Conservation (phyloP, 2,329 filamentous ascomycete genomes). For the Trichoderma pleuroti region DNA sequence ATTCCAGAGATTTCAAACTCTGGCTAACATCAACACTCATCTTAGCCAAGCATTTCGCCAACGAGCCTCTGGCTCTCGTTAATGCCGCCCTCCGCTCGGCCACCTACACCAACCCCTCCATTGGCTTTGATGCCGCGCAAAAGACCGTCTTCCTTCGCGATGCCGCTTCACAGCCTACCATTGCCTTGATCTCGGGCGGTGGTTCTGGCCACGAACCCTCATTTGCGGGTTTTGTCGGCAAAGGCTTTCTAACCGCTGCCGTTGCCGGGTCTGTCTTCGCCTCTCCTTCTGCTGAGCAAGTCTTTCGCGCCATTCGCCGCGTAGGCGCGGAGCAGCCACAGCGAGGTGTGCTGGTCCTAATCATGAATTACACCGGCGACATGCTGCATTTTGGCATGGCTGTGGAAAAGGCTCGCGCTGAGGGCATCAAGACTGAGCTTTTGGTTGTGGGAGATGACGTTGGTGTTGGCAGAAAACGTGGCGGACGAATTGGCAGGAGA, state of each 20-base stretch:
- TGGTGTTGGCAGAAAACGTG: slow-evolving; percentile 61
- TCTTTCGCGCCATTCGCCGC: slow-evolving; percentile 60
- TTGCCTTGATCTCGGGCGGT: slow-evolving; percentile 51
- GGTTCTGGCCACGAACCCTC: slow-evolving; percentile 71
- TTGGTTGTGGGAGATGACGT: slow-evolving; percentile 72
- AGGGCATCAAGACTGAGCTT: slow-evolving; percentile 59
- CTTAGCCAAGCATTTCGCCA: slow-evolving; percentile 26
- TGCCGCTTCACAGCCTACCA: slow-evolving; percentile 20
- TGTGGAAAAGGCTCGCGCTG: slow-evolving; percentile 66
- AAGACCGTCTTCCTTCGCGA: slow-evolving; percentile 27
- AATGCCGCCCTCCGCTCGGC: slow-evolving; percentile 26
- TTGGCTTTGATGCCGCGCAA: slow-evolving; percentile 26
- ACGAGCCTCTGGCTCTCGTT: slow-evolving; percentile 24
- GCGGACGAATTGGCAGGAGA: slow-evolving; percentile 68
- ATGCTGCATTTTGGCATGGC: slow-evolving; percentile 73
- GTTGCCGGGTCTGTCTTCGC: slow-evolving; percentile 75
- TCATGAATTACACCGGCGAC: slow-evolving; percentile 73
- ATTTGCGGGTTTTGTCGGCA: slow-evolving; percentile 68
- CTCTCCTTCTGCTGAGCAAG: slow-evolving; percentile 69
- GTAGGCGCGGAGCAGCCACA: slow-evolving; percentile 48
- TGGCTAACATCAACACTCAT: neutral
- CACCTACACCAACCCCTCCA: slow-evolving; percentile 30
- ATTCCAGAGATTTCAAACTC: too few species aligned
- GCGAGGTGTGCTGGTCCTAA: slow-evolving; percentile 65
- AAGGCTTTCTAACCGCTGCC: slow-evolving; percentile 63